Percentiles rank a stretch among this genome's conserved stretches.
These are phyloP conservation scores for Fonsecaea monophora DNA, from an alignment of 2,329 filamentous ascomycete genomes.

Conservation along the genomic window DNA sequence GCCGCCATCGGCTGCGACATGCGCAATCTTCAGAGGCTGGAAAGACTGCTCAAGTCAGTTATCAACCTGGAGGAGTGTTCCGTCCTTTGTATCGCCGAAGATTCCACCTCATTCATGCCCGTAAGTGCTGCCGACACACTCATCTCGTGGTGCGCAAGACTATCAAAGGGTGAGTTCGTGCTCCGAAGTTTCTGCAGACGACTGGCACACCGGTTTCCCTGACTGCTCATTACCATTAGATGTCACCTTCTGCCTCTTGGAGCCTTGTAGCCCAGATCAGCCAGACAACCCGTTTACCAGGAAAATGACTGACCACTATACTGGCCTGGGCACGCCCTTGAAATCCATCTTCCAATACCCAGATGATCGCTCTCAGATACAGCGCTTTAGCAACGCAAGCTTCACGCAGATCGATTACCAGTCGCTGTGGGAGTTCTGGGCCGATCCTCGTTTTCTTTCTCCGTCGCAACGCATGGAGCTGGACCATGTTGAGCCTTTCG, in stretches of 20 bases:
- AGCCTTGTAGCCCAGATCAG: slow-evolving; percentile 83
- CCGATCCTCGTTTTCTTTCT: slow-evolving; percentile 69
- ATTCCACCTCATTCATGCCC: slow-evolving; percentile 90
- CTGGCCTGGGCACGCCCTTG: slow-evolving; percentile 37
- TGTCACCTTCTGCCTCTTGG: slow-evolving; percentile 84
- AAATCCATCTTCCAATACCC: slow-evolving; percentile 67
- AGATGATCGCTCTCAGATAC: slow-evolving; percentile 66
- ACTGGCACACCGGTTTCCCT: background rate
- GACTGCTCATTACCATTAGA: slow-evolving; percentile 30
- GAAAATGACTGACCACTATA: slow-evolving; percentile 39
- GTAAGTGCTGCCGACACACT: slow-evolving; percentile 74
- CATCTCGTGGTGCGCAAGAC: slow-evolving; percentile 74
- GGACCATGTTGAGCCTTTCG: slow-evolving; percentile 81
- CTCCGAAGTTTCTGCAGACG: background rate
- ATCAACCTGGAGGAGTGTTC: slow-evolving; percentile 64
- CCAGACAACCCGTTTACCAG: slow-evolving; percentile 75
- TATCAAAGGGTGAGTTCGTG: slow-evolving; percentile 66
- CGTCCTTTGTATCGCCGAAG: slow-evolving; percentile 84
- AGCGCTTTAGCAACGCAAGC: slow-evolving; percentile 70
- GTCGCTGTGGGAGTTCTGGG: slow-evolving; percentile 86
- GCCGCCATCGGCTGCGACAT: slow-evolving; percentile 50
- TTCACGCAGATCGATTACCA: slow-evolving; percentile 69
- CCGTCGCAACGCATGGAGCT: slow-evolving; percentile 65
- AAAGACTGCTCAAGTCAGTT: slow-evolving; percentile 64
- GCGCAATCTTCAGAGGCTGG: slow-evolving; percentile 68